Conservation (phyloP, 345 rosid genomes). For the Anastatica hierochuntica region DNA sequence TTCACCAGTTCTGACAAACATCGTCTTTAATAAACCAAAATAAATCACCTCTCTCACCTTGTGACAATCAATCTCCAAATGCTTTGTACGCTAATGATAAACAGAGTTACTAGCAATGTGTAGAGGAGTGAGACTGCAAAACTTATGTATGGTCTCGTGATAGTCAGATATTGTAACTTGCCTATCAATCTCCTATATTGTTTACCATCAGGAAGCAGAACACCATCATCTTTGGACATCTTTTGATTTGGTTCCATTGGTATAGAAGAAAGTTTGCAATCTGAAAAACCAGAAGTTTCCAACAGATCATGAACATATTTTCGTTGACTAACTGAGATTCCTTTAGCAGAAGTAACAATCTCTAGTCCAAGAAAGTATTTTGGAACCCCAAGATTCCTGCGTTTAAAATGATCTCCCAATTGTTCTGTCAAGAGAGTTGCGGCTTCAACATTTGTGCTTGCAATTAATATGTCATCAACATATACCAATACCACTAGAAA, state of each 20-base stretch:
- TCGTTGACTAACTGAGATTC: not conserved
- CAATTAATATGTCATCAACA: not conserved
- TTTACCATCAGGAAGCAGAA: no score
- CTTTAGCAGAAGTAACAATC: not conserved
- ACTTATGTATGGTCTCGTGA: not conserved
- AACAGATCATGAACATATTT: not conserved
- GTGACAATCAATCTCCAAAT: not conserved
- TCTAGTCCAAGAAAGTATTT: not conserved
- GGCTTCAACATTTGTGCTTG: not conserved
- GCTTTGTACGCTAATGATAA: not conserved
- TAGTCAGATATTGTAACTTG: no score
- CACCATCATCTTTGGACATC: not conserved
- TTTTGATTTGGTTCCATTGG: not conserved
- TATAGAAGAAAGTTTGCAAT: not conserved
- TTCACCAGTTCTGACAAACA: not conserved
- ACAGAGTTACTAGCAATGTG: not conserved
- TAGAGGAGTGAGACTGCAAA: not conserved
- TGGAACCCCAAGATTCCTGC: not conserved
- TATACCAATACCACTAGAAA: not conserved
- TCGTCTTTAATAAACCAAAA: not conserved
- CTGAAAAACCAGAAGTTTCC: not conserved
- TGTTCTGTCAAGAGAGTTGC: accelerated
- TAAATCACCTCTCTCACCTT: not conserved
- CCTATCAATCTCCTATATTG: not conserved
- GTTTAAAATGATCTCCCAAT: not conserved